A percentile compares a stretch with the other conserved stretches of the same genome.
Conservation (phyloP, 495 filamentous ascomycete species). For the Aspergillus biplanus region DNA sequence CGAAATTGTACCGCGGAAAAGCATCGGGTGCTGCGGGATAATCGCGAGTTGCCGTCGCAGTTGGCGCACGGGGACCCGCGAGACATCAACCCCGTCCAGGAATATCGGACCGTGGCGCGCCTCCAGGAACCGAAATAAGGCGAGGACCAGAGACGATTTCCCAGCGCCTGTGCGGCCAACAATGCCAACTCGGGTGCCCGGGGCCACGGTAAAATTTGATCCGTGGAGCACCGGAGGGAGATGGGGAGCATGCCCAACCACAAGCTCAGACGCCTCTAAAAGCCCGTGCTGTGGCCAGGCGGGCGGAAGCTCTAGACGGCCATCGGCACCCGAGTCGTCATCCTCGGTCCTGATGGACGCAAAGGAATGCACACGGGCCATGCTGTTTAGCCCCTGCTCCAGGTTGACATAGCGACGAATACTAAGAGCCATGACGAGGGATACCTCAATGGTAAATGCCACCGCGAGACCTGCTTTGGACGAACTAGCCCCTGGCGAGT, state of each 20-base stretch:
- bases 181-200: slow-evolving; percentile 80
- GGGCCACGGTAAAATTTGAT: slow-evolving; percentile 72
- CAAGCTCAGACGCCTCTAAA: slow-evolving; percentile 76
- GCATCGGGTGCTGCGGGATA: slow-evolving; percentile 86
- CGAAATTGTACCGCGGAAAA: slow-evolving; percentile 85
- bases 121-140: slow-evolving; percentile 81
- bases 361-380: slow-evolving; percentile 70
- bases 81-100: slow-evolving; percentile 81
- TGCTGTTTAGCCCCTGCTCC: slow-evolving; percentile 71
- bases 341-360: slow-evolving; percentile 41
- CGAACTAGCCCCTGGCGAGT: slow-evolving; percentile 53
- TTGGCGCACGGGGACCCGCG: slow-evolving; percentile 73
- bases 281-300: background rate
- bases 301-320: background rate
- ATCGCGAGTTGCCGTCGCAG: slow-evolving; percentile 83
- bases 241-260: slow-evolving; percentile 45
- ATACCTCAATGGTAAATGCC: slow-evolving; percentile 65
- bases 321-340: background rate
- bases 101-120: slow-evolving; percentile 78
- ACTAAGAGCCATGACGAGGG: slow-evolving; percentile 57
- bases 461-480: slow-evolving; percentile 69
- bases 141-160: slow-evolving; percentile 83
- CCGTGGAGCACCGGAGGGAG: slow-evolving; percentile 60
- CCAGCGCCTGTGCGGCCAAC: slow-evolving; percentile 89
- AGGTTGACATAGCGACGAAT: slow-evolving; percentile 65